Percentiles rank a stretch among this genome's conserved stretches.
Conservation (phyloP, 2,329 filamentous ascomycete genomes). For the Calonectria pseudoreteaudii region DNA sequence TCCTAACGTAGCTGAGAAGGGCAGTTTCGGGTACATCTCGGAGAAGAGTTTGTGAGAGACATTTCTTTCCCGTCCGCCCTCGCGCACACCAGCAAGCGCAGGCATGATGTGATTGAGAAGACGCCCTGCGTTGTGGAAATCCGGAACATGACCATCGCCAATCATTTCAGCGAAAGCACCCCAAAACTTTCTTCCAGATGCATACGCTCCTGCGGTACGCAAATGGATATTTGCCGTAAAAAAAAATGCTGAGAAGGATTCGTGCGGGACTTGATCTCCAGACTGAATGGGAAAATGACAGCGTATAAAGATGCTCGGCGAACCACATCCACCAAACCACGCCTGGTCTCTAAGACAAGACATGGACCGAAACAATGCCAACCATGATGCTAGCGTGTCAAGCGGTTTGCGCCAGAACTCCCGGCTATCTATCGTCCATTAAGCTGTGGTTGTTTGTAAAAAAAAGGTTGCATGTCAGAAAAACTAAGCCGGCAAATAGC, state of each 20-base stretch:
- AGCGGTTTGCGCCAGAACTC: neutral
- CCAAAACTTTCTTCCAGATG: neutral
- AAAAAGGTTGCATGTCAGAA: neutral
- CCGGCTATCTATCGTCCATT: neutral
- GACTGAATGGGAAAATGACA: neutral
- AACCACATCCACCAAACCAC: neutral
- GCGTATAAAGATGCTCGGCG: neutral
- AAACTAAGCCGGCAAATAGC: neutral
- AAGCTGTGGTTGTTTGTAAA: neutral
- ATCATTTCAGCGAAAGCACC: neutral
- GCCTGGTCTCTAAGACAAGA: neutral
- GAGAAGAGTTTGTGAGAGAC: neutral
- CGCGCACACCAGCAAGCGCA: neutral
- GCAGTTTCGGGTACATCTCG: neutral
- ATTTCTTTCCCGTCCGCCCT: neutral
- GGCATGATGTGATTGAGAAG: neutral
- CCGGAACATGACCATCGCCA: neutral
- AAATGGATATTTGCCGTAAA: neutral
- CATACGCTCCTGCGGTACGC: neutral
- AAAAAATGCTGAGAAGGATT: neutral
- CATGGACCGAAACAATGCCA: neutral
- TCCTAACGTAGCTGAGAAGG: neutral
- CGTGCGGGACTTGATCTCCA: neutral
- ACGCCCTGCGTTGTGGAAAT: neutral
- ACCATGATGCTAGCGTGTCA: neutral